phyloP scores from a whole-genome alignment of 2,329 filamentous ascomycete genomes.

The Xylaria sp. region DNA sequence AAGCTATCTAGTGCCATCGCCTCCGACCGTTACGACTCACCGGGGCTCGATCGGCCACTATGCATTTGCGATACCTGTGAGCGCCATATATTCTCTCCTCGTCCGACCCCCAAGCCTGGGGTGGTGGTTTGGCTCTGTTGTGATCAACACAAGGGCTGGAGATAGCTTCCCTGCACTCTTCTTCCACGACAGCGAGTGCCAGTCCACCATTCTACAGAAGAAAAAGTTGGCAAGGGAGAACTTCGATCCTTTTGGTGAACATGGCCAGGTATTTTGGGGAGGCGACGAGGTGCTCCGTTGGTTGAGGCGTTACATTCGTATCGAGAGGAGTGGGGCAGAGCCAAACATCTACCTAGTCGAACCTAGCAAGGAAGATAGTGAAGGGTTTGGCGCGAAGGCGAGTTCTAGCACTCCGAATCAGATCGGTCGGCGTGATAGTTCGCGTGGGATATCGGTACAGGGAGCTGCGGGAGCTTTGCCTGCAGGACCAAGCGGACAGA shows the following conservation, averaged over 20 bases:
- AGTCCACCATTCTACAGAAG: conserved; percentile 93
- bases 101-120: conserved; percentile 92
- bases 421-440: conserved; percentile 56
- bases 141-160: conserved; percentile 90
- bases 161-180: conserved; percentile 96
- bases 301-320: conserved; percentile 83
- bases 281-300: conserved; percentile 94
- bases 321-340: conserved; percentile 87
- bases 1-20: conserved; percentile 89
- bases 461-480: conserved; percentile 53
- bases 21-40: conserved; percentile 85
- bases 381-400: conserved; percentile 78
- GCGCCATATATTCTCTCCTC: conserved; percentile 88
- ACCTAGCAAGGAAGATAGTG: conserved; percentile 83
- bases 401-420: conserved; percentile 59
- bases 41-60: conserved; percentile 79
- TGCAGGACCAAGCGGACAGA: conserved; percentile 53
- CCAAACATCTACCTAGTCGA: conserved; percentile 92
- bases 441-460: conserved; percentile 47
- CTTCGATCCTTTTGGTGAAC: conserved; percentile 90
- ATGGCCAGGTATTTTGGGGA: conserved; percentile 94
- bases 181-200: conserved; percentile 97
- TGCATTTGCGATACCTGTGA: conserved; percentile 90
- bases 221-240: conserved; percentile 84
- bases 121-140: conserved; percentile 97